Evolutionary conservation across 257 asterid genomes (phyloP).

Genomic region (Schizonepeta tenuifolia): DNA sequence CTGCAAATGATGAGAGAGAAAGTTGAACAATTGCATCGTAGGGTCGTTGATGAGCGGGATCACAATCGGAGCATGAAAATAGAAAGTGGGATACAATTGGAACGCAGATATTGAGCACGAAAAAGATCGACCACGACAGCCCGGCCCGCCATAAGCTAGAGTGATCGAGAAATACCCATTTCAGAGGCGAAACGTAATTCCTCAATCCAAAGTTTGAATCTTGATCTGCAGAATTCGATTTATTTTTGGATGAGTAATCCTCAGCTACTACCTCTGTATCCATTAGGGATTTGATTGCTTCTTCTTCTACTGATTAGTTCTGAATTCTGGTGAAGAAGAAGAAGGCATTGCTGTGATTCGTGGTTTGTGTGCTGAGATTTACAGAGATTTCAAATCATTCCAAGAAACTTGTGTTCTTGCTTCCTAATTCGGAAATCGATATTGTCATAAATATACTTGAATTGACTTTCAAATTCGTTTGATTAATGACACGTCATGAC

Average conservation of each 20-base stretch:
- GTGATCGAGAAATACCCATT: slow-evolving; percentile 80
- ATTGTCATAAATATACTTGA: too few species aligned
- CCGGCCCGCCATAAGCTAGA: slow-evolving; percentile 69
- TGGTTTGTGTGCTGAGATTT: too few species aligned
- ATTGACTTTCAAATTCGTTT: too few species aligned
- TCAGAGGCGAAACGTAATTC: slow-evolving; percentile 58
- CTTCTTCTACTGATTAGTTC: too few species aligned
- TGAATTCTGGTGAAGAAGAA: too few species aligned
- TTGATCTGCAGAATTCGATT: slow-evolving; percentile 19
- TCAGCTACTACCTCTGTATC: slow-evolving; percentile 42
- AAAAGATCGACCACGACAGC: slow-evolving; percentile 84
- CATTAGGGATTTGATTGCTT: slow-evolving; percentile 33
- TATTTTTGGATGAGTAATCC: slow-evolving; percentile 26
- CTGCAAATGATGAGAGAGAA: slow-evolving; percentile 68
- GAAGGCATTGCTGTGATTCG: too few species aligned
- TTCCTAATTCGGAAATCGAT: too few species aligned
- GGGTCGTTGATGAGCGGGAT: slow-evolving; percentile 60
- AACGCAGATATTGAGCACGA: slow-evolving; percentile 64
- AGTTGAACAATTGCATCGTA: slow-evolving; percentile 63
- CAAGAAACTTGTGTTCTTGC: too few species aligned
- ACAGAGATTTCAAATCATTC: too few species aligned
- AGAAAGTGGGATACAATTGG: slow-evolving; percentile 69
- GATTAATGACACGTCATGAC: too few species aligned
- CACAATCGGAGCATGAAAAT: slow-evolving; percentile 67
- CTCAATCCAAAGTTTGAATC: slow-evolving; percentile 42